These are phyloP conservation scores for Eutrema yunnanense DNA, from an alignment of 345 rosid genomes.

Conservation along the genomic window DNA sequence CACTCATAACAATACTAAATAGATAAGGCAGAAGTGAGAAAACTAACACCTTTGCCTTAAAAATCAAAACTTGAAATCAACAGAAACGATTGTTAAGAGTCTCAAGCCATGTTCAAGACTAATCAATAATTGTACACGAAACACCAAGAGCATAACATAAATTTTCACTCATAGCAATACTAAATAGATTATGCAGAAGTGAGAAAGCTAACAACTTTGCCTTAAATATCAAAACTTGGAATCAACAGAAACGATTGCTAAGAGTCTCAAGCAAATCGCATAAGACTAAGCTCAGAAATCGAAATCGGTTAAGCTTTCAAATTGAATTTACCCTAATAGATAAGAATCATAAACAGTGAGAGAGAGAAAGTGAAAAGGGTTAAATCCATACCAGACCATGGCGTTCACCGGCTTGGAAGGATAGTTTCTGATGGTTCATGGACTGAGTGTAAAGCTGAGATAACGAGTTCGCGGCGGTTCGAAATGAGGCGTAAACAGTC, in stretches of 20 bases:
- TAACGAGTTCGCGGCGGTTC: conserved; percentile 83
- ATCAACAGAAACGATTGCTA: background rate
- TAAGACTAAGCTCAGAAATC: background rate
- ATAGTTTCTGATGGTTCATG: conserved; percentile 69
- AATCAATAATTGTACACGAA: background rate
- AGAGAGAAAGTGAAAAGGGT: background rate
- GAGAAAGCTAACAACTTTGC: background rate
- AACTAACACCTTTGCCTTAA: background rate
- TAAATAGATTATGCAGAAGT: background rate
- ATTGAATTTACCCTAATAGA: background rate
- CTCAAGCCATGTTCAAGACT: background rate
- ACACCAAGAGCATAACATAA: background rate
- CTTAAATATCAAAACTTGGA: background rate
- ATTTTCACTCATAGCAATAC: background rate
- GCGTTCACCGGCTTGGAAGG: conserved; percentile 75
- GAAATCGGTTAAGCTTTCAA: background rate
- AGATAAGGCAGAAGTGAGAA: background rate
- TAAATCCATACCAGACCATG: conserved; percentile 44
- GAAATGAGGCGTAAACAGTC: conserved; percentile 78
- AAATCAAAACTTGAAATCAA: background rate
- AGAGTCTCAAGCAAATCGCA: background rate
- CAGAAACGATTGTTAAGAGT: background rate
- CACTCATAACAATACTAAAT: background rate
- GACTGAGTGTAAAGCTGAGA: conserved; percentile 85
- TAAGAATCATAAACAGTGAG: background rate